A percentile compares a stretch with the other conserved stretches of the same genome.
phyloP scores from a whole-genome alignment of 2,329 filamentous ascomycete genomes.

The Claviceps purpurea region DNA sequence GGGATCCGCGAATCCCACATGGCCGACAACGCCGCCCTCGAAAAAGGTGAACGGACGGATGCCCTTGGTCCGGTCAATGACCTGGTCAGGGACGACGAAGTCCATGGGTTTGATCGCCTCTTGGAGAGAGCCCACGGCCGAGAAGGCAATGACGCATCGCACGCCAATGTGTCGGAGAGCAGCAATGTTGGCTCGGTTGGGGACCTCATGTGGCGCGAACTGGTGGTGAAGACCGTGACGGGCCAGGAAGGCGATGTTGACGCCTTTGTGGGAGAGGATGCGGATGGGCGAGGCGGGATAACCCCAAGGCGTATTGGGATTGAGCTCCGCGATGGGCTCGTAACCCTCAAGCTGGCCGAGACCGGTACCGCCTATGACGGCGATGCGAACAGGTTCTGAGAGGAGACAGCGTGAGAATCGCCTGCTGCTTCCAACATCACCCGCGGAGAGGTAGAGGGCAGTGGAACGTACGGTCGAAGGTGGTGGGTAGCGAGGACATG shows the following conservation, averaged over 20 bases:
- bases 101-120: slow-evolving; percentile 92
- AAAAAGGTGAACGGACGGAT: slow-evolving; percentile 93
- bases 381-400: slow-evolving; percentile 61
- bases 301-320: slow-evolving; percentile 79
- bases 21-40: slow-evolving; percentile 78
- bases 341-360: slow-evolving; percentile 80
- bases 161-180: slow-evolving; percentile 86
- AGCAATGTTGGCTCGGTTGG: slow-evolving; percentile 90
- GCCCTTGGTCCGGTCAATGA: slow-evolving; percentile 95
- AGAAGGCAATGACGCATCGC: slow-evolving; percentile 84
- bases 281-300: slow-evolving; percentile 60
- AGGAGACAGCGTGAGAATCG: background rate
- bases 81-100: slow-evolving; percentile 91
- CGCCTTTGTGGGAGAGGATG: slow-evolving; percentile 75
- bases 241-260: slow-evolving; percentile 81
- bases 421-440: background rate
- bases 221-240: slow-evolving; percentile 85
- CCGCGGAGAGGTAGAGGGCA: background rate
- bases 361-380: slow-evolving; percentile 86
- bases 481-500: slow-evolving; percentile 42
- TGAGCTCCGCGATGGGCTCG: slow-evolving; percentile 67
- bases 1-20: slow-evolving; percentile 91
- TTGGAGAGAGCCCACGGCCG: slow-evolving; percentile 80
- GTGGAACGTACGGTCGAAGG: slow-evolving; percentile 40
- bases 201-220: slow-evolving; percentile 88